phyloP scores from a whole-genome alignment of 306 rosid genomes.

The Adenanthera pavonina region DNA sequence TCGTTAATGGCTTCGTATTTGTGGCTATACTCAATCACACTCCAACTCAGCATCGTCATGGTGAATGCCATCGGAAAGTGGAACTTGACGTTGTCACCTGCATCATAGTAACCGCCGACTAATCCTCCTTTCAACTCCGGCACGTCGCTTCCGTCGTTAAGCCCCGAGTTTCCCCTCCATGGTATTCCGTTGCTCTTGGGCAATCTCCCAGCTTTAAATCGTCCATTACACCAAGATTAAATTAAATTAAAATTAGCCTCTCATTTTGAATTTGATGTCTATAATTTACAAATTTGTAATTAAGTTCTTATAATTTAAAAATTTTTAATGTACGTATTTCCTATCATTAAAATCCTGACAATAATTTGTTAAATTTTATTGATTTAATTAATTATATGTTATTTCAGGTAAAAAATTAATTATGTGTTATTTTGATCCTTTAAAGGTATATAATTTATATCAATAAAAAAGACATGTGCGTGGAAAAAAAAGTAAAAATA shows the following conservation, averaged over 20 bases:
- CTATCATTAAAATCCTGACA: too few relatives aligned
- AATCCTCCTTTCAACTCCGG: slow-evolving; percentile 42
- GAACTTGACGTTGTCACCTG: slow-evolving; percentile 66
- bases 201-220: slow-evolving; percentile 52
- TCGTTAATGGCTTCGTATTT: slow-evolving; percentile 26
- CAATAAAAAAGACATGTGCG: too few relatives aligned
- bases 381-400: too few relatives aligned
- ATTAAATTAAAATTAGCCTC: not conserved
- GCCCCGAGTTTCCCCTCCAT: slow-evolving; percentile 54
- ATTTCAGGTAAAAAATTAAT: too few relatives aligned
- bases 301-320: too few relatives aligned
- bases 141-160: slow-evolving; percentile 42
- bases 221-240: not conserved
- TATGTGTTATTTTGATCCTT: too few relatives aligned
- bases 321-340: too few relatives aligned
- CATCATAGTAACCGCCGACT: slow-evolving; percentile 63
- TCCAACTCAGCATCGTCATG: slow-evolving; percentile 55
- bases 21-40: slow-evolving; percentile 37
- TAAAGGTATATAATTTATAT: too few relatives aligned
- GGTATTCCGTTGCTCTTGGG: slow-evolving; percentile 42
- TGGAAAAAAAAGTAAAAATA: too few relatives aligned
- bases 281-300: too few relatives aligned
- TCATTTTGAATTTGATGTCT: not conserved
- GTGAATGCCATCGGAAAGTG: slow-evolving; percentile 65
- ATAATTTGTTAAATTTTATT: too few relatives aligned